Evolutionary conservation across 306 rosid species (phyloP).

Genomic region (Pyrus pyrifolia): DNA sequence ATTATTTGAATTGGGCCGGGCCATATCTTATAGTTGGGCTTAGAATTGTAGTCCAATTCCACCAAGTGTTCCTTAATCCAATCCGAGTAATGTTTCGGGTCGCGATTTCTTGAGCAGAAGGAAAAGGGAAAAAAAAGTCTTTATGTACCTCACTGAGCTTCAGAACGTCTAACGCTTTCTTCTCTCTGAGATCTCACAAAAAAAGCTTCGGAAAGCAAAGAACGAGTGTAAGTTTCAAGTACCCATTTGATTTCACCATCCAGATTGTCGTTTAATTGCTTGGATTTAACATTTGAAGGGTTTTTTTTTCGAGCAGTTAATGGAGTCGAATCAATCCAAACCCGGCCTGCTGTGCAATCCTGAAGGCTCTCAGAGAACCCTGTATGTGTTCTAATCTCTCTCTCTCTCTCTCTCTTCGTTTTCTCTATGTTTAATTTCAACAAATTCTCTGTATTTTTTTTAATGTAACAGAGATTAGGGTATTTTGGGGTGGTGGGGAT

Average conservation of each 20-base stretch:
- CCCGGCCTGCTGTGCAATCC: slow-evolving; percentile 15
- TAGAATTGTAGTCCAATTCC: neutral
- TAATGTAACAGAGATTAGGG: neutral
- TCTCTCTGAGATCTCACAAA: neutral
- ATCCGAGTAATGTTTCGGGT: neutral
- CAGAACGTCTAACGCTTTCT: neutral
- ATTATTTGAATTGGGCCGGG: neutral
- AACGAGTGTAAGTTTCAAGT: neutral
- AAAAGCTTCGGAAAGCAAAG: neutral
- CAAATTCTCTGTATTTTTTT: neutral
- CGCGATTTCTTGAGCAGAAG: slow-evolving; percentile 28
- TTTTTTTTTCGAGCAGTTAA: slow-evolving; percentile 3
- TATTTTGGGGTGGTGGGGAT: neutral
- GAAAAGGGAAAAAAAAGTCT: slow-evolving; percentile 7
- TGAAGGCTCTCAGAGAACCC: slow-evolving; percentile 55
- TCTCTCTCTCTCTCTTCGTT: neutral
- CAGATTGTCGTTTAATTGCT: neutral
- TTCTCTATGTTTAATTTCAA: too few species aligned
- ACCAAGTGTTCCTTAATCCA: neutral
- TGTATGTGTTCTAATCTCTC: slow-evolving; percentile 43
- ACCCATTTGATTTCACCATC: neutral
- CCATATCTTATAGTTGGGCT: neutral
- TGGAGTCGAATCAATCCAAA: slow-evolving; percentile 32
- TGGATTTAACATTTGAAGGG: neutral
- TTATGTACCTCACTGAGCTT: neutral